These are phyloP conservation scores for Ashbya aceris DNA, from an alignment of 1,139 yeast species.

Conservation along the genomic window DNA sequence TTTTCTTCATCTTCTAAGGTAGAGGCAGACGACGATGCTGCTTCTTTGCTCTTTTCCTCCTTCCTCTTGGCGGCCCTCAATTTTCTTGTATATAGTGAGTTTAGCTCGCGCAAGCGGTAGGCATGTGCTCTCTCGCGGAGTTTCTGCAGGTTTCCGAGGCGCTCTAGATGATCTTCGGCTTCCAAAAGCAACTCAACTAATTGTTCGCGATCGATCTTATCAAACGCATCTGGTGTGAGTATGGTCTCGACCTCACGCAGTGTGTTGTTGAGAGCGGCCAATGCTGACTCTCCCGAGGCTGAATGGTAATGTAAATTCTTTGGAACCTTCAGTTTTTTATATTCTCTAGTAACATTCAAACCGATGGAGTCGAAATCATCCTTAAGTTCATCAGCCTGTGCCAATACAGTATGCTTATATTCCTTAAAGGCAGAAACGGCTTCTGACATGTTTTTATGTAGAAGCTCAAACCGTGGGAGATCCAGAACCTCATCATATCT, in stretches of 20 bases:
- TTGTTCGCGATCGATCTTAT: slow-evolving; percentile 14
- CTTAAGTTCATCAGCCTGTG: slow-evolving; percentile 12
- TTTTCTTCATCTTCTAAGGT: background rate
- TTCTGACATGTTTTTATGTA: slow-evolving; percentile 22
- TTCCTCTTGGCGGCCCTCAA: slow-evolving; percentile 20
- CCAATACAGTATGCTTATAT: slow-evolving; percentile 7
- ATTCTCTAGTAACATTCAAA: slow-evolving; percentile 14
- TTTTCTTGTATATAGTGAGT: slow-evolving; percentile 17
- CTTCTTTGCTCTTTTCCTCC: slow-evolving; percentile 13
- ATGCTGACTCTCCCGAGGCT: slow-evolving; percentile 7
- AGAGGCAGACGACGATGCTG: slow-evolving; percentile 1
- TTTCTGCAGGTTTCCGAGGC: slow-evolving; percentile 4
- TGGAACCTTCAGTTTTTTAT: slow-evolving; percentile 13
- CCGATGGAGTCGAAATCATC: slow-evolving; percentile 14
- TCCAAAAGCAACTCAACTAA: slow-evolving; percentile 19
- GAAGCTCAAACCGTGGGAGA: slow-evolving; percentile 31
- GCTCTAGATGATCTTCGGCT: slow-evolving; percentile 14
- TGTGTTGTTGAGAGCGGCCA: slow-evolving; percentile 5
- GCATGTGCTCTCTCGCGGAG: slow-evolving; percentile 11
- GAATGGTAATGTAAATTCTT: slow-evolving; percentile 9
- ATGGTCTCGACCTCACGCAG: slow-evolving; percentile 8
- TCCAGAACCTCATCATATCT: slow-evolving; percentile 32
- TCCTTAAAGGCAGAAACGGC: slow-evolving; percentile 7
- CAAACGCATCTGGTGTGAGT: slow-evolving; percentile 5
- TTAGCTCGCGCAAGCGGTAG: slow-evolving; percentile 19